Evolutionary conservation across 495 filamentous ascomycete genomes (phyloP), one percentile per base, ranked within the genome.

Genomic region (Penicillium manginii): DNA sequence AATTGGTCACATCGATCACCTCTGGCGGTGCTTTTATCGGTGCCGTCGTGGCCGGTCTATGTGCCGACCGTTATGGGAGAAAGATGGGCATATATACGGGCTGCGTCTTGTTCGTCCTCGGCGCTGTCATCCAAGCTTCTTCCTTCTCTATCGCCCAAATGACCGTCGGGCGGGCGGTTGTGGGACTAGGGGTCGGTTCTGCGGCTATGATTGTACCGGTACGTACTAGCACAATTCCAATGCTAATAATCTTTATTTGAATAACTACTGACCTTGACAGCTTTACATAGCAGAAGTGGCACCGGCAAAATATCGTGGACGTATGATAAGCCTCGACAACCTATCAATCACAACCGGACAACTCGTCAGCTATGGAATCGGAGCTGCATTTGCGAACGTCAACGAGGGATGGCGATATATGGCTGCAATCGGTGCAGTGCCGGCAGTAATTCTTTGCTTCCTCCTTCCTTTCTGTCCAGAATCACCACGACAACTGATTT

Each of bases 321-420:
- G 76, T 39, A 76, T 82, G 69, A 81, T 84, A 49, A 75, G 75
- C 7, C 65, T 85, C 15, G 78, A 85, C 61, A 83, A 84, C 32
- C 75, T 85, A 69, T 75, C 69, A 45, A 79, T 84, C 54, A 83
- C 78, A 8, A 75, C 74, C 33, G 82, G 82, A 9, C 81, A 84
- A 55, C 66, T 84, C 5, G 61, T 84, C 39, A 71, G 70, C 10
- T 84, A 83, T 54, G 78, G 71, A 1, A 70, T 84, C 47, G 81
- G 81, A 3, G 81, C 81, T 3, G 81, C 66, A 2, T 80, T 83
- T 60, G 73, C 79, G 2, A 63, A 75, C 46, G 76, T 78, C 11
- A 15, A 48, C 15, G 57, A 73, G 46, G 80, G 81, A 54, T 83
- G 79, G 81, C 72, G 81, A 56, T 78, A 76, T 29, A 81, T 78